These are phyloP conservation scores for Hyphopichia pseudoburtonii DNA, from an alignment of 1,139 yeast species.

Conservation along the genomic window DNA sequence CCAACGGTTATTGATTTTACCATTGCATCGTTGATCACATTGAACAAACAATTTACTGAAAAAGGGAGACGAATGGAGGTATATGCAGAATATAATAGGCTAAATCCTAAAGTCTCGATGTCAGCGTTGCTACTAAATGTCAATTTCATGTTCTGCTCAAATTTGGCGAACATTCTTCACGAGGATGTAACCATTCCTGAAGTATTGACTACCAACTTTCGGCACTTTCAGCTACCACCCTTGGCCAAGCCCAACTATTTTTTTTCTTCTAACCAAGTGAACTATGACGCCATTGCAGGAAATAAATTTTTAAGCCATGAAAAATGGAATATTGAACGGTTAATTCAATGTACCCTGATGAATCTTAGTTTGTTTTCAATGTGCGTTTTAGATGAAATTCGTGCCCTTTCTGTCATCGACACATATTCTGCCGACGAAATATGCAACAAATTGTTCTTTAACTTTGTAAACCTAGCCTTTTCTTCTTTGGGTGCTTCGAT, in stretches of 20 bases:
- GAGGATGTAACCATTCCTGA: slow-evolving; percentile 15
- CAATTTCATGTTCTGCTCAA: slow-evolving; percentile 11
- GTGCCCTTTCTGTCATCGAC: slow-evolving; percentile 13
- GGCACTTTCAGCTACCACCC: slow-evolving; percentile 26
- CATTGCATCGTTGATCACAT: not conserved
- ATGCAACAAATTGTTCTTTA: slow-evolving; percentile 14
- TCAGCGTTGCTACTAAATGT: slow-evolving; percentile 12
- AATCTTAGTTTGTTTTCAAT: slow-evolving; percentile 10
- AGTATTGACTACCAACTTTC: slow-evolving; percentile 14
- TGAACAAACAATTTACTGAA: slow-evolving; percentile 5
- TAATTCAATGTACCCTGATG: slow-evolving; percentile 10
- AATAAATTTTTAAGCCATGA: slow-evolving; percentile 3
- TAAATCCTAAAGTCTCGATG: slow-evolving; percentile 26
- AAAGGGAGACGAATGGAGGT: slow-evolving; percentile 11
- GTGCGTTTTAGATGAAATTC: slow-evolving; percentile 18
- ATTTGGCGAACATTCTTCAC: slow-evolving; percentile 12
- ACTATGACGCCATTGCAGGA: not conserved
- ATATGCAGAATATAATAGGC: slow-evolving; percentile 19
- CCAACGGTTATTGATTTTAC: not conserved
- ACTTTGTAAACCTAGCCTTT: slow-evolving; percentile 16
- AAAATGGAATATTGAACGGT: too few species aligned
- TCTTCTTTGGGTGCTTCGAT: slow-evolving; percentile 17
- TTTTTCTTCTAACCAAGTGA: not conserved
- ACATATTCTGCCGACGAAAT: slow-evolving; percentile 9
- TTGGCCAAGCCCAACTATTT: slow-evolving; percentile 16